phyloP scores from a whole-genome alignment of 768 basidiomycete genomes.

The Gloeophyllum trabeum region DNA sequence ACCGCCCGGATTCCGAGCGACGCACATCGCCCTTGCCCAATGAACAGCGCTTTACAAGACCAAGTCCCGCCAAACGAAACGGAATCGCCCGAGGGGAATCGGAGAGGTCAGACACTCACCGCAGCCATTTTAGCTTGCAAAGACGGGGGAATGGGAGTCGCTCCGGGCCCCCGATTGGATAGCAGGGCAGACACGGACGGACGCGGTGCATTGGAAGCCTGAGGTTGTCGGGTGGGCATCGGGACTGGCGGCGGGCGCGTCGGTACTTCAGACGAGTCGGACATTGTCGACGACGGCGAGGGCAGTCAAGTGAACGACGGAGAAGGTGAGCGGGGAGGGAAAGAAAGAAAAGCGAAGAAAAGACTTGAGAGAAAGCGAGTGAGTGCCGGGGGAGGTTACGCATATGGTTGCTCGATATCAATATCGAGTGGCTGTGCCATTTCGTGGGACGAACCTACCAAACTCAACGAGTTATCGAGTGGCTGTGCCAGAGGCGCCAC shows the following conservation, averaged over 20 bases:
- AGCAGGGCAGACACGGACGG: conserved; percentile 30
- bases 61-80: too few relatives aligned
- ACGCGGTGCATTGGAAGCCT: conserved; percentile 8
- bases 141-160: conserved; percentile 75
- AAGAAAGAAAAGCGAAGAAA: conserved; percentile 4
- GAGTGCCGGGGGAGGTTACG: conserved; percentile 6
- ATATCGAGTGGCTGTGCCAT: too few relatives aligned
- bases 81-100: too few relatives aligned
- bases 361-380: conserved; percentile 2
- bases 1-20: too few relatives aligned
- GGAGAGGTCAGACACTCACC: too few relatives aligned
- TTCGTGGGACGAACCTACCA: too few relatives aligned
- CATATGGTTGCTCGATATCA: too few relatives aligned
- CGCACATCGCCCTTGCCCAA: too few relatives aligned
- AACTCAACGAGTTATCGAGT: too few relatives aligned
- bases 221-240: conserved; percentile 8
- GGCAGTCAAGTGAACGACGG: background rate
- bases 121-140: conserved; percentile 93
- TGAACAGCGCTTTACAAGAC: too few relatives aligned
- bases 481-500: too few relatives aligned
- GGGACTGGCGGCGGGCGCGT: conserved; percentile 4
- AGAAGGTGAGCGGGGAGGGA: conserved; percentile 9
- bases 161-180: conserved; percentile 24
- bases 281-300: conserved; percentile 8
- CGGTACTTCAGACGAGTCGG: conserved; percentile 7